Evolutionary conservation across 257 asterid genomes (phyloP), one percentile per base, ranked within the genome.

Genomic region (Gynochthodes officinalis): DNA sequence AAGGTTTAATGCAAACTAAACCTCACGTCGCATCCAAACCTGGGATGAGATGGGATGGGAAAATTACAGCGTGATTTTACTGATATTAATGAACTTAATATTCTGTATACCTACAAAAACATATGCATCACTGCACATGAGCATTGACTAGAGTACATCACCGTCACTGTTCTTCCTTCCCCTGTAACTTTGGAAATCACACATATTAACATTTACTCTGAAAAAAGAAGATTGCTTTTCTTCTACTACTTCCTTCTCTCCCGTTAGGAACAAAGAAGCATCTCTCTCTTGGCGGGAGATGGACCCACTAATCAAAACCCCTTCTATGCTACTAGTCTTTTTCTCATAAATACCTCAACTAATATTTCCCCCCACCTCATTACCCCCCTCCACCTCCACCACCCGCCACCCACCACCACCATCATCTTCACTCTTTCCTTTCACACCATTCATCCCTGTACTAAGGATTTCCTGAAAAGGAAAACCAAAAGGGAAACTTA

Each of bases 301-400:
- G 93, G 88, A 64, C 88, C 90, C 77, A 61, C 43, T 64, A 67
- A 75, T 68, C 79, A 69, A 75, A 69, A 75, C 54, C 57, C 69
- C 50, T 35, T 19, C 64, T 33, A 50, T 48, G 9, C 69, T 23
- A n/a, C 58, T 55, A 25, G 83, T 85, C 92, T 72, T 44, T 77
- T 76, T 83, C 93, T 83, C 89, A 84, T 86, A 85, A 85, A 84
- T 88, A 81, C 90, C 80, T 80, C 90, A 81, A 83, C 89, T 64
- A 71, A 70, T 49, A n/a, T 67, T 67, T 52, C 72, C 79, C 70
- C 40, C 27, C 12, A 43, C 21, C 72, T 43, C 70, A 50, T 25
- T 57, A 1, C 27, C 19, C 48, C 58, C 86, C 80, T 66, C 55
- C 73, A 2, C 68, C 59, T 18, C 64, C 67, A 4, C 69, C 59